Percentiles rank a stretch among this genome's conserved stretches.
These are phyloP conservation scores for Aspergillus sp. DNA, from an alignment of 2,329 filamentous ascomycete genomes.

Conservation along the genomic window DNA sequence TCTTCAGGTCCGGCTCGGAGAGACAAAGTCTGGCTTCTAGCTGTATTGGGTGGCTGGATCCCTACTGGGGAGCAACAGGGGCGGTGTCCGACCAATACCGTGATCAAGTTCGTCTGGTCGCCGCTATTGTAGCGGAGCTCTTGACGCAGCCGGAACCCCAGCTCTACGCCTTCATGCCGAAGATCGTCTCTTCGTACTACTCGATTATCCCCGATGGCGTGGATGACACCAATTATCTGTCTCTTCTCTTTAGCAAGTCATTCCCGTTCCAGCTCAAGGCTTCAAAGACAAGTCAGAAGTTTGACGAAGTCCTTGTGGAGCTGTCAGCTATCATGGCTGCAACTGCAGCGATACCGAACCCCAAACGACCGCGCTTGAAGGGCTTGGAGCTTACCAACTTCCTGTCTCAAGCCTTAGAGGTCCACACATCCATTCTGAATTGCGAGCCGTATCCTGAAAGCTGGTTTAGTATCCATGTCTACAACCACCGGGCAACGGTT, in stretches of 20 bases:
- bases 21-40: conserved; percentile 75
- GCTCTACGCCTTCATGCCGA: conserved; percentile 86
- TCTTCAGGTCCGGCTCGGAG: conserved; percentile 81
- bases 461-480: conserved; percentile 94
- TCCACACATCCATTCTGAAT: conserved; percentile 85
- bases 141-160: conserved; percentile 77
- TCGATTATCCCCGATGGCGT: conserved; percentile 71
- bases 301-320: conserved; percentile 88
- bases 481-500: conserved; percentile 89
- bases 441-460: conserved; percentile 86
- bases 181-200: conserved; percentile 87
- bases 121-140: conserved; percentile 87
- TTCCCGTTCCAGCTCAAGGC: conserved; percentile 85
- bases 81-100: conserved; percentile 83
- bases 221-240: conserved; percentile 65
- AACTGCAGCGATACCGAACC: conserved; percentile 72
- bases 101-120: conserved; percentile 90
- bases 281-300: conserved; percentile 64
- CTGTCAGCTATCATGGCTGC: conserved; percentile 85
- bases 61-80: conserved; percentile 83
- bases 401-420: conserved; percentile 76
- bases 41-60: conserved; percentile 86
- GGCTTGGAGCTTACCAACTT: conserved; percentile 76
- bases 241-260: conserved; percentile 83
- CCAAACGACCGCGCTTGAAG: conserved; percentile 77